A percentile compares a stretch with the other conserved stretches of the same genome.
These are phyloP conservation scores for Neurospora africana DNA, from an alignment of 495 filamentous ascomycete species.

Conservation along the genomic window DNA sequence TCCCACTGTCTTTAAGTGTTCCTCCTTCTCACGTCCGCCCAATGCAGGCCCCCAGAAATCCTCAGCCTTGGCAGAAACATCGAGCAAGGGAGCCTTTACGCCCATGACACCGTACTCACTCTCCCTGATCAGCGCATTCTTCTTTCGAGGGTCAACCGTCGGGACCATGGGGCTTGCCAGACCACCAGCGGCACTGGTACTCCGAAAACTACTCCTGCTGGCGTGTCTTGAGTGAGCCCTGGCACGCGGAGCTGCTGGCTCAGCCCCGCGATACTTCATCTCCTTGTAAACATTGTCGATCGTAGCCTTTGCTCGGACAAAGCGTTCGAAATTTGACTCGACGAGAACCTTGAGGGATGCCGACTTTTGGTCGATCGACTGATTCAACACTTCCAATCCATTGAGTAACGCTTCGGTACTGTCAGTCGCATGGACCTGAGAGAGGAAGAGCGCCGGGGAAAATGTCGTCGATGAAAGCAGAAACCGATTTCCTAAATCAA, in stretches of 20 bases:
- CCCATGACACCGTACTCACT: conserved; percentile 89
- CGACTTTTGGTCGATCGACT: conserved; percentile 93
- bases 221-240: conserved; percentile 48
- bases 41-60: conserved; percentile 95
- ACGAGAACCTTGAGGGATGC: conserved; percentile 91
- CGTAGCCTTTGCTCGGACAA: conserved; percentile 89
- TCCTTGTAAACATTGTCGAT: conserved; percentile 98
- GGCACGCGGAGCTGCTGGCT: conserved; percentile 41
- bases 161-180: conserved; percentile 25
- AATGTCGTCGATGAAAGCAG: conserved; percentile 92
- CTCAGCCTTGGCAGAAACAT: conserved; percentile 86
- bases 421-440: conserved; percentile 75
- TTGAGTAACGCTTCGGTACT: conserved; percentile 68
- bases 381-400: conserved; percentile 72
- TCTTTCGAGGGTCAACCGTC: conserved; percentile 47
- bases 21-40: conserved; percentile 84
- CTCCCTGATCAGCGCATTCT: conserved; percentile 86
- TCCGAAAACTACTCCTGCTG: conserved; percentile 56
- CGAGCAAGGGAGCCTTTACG: conserved; percentile 75
- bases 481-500: conserved; percentile 66
- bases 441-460: conserved; percentile 81
- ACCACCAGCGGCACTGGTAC: conserved; percentile 35
- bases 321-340: conserved; percentile 94
- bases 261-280: conserved; percentile 79
- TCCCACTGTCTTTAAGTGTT: conserved; percentile 65